phyloP scores from a whole-genome alignment of 768 basidiomycete genomes.

The Kwoniella sp. region DNA sequence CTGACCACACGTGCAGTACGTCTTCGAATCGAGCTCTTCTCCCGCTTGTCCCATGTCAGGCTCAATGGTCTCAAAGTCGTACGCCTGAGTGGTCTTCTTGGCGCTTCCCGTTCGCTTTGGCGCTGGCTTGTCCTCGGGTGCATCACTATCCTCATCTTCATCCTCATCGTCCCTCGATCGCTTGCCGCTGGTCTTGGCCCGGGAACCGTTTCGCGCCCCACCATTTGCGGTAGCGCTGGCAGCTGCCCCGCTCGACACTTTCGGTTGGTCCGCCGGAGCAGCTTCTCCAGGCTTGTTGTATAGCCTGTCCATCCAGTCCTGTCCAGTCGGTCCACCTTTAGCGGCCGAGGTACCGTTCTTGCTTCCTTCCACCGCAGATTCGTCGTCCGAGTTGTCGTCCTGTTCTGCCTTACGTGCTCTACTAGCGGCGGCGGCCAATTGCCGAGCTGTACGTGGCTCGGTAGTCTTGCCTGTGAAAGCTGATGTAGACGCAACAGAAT shows the following conservation, averaged over 20 bases:
- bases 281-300: conserved; percentile 8
- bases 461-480: conserved; percentile 28
- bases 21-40: conserved; percentile 35
- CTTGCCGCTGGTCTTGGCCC: conserved; percentile 20
- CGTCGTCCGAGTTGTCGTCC: conserved; percentile 33
- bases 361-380: conserved; percentile 5
- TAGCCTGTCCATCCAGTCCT: conserved; percentile 21
- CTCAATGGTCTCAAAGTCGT: conserved; percentile 3
- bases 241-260: conserved; percentile 7
- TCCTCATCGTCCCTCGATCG: conserved; percentile 28
- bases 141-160: conserved; percentile 28
- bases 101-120: conserved; percentile 6
- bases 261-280: neutral
- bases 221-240: conserved; percentile 10
- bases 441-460: conserved; percentile 40
- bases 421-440: conserved; percentile 39
- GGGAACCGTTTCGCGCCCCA: neutral
- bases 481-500: conserved; percentile 38
- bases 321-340: conserved; percentile 19
- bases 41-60: conserved; percentile 15
- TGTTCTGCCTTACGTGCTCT: conserved; percentile 23
- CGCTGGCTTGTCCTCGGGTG: conserved; percentile 8
- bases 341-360: conserved; percentile 9
- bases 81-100: conserved; percentile 7
- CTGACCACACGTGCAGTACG: conserved; percentile 46